A percentile compares a stretch with the other conserved stretches of the same genome.
Conservation (phyloP, 192 early-diverging fungal species). For the Phycomyces blakesleeanus region DNA sequence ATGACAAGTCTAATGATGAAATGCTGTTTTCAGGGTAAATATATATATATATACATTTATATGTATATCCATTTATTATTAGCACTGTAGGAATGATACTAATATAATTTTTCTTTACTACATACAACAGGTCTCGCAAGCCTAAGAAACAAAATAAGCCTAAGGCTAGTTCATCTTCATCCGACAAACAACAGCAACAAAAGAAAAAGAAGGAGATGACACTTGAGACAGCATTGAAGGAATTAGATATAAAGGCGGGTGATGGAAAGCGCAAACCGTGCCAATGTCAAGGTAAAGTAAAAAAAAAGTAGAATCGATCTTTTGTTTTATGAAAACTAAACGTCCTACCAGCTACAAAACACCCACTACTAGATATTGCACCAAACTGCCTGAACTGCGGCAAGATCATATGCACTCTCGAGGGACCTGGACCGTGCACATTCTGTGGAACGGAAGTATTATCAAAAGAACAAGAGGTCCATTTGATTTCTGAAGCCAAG, state of each 20-base stretch:
- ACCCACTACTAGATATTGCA: conserved; percentile 47
- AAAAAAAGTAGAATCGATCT: neutral
- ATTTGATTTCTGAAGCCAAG: conserved; percentile 46
- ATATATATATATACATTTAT: no score
- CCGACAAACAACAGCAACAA: conserved; percentile 42
- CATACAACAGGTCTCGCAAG: neutral
- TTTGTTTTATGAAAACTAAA: no score
- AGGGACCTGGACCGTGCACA: conserved; percentile 53
- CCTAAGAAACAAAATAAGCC: conserved; percentile 1
- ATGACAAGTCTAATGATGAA: no score
- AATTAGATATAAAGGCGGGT: conserved; percentile 38
- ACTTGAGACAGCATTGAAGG: conserved; percentile 47
- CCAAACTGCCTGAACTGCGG: conserved; percentile 59
- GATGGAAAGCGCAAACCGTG: conserved; percentile 43
- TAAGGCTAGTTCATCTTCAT: neutral
- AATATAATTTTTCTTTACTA: no score
- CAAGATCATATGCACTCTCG: conserved; percentile 54
- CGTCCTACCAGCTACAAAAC: conserved; percentile 44
- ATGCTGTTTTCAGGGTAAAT: no score
- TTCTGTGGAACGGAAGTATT: conserved; percentile 52
- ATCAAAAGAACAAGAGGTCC: conserved; percentile 48
- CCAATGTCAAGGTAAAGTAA: conserved; percentile 44
- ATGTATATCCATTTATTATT: no score
- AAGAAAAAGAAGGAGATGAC: conserved; percentile 40
- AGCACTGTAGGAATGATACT: no score